Evolutionary conservation across 1,139 yeast species (phyloP).

Genomic region (Scheffersomyces titani): DNA sequence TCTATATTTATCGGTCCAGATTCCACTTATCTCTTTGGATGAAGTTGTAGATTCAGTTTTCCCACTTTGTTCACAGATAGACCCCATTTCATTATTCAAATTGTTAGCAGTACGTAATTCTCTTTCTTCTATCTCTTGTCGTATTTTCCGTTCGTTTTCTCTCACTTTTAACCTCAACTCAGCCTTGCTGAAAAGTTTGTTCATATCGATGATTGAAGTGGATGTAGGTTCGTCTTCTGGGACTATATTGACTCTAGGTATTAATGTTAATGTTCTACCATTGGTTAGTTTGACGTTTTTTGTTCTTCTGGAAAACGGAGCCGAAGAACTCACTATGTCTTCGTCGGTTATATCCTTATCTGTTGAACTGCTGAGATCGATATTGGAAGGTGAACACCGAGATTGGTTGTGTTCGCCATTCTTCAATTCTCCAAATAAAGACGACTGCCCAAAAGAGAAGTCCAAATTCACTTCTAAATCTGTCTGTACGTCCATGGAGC

Average conservation of each 20-base stretch:
- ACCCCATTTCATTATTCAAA: background rate
- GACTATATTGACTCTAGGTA: conserved; percentile 10
- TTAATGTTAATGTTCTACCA: conserved; percentile 23
- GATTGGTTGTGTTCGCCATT: background rate
- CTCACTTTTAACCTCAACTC: conserved; percentile 14
- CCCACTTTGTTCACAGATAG: background rate
- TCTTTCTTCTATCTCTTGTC: background rate
- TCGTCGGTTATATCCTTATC: background rate
- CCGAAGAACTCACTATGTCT: background rate
- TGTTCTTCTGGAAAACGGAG: conserved; percentile 5
- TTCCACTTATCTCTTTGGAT: conserved; percentile 2
- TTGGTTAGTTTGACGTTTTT: conserved; percentile 27
- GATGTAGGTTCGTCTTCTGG: background rate
- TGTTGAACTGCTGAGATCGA: background rate
- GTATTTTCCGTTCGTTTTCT: conserved; percentile 1
- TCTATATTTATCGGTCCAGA: conserved; percentile 85
- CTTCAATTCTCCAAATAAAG: conserved; percentile 8
- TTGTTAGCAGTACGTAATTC: background rate
- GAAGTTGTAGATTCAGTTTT: background rate
- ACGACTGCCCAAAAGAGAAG: conserved; percentile 13
- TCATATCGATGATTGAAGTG: conserved; percentile 27
- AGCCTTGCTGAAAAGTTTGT: conserved; percentile 29
- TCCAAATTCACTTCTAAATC: background rate
- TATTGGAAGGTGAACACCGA: background rate
- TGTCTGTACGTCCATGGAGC: background rate